These are phyloP conservation scores for Clarireedia sp. DNA, from an alignment of 2,329 filamentous ascomycete genomes.

Conservation along the genomic window DNA sequence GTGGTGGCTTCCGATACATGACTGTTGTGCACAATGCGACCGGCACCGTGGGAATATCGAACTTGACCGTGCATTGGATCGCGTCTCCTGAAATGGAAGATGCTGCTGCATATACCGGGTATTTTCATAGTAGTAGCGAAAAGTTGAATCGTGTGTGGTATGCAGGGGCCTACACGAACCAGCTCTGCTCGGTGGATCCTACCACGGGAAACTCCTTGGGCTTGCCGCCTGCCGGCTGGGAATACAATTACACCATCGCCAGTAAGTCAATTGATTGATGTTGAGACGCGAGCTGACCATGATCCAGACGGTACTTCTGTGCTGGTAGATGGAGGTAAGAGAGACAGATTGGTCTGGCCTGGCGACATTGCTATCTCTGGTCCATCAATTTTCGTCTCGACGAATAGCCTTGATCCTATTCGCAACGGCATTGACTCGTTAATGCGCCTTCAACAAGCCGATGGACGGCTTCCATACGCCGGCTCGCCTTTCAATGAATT, in stretches of 20 bases:
- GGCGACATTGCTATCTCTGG: constrained; percentile 53
- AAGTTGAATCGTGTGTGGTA: constrained; percentile 48
- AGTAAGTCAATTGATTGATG: constrained; percentile 14
- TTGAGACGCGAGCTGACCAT: constrained; percentile 19
- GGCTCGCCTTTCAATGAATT: constrained; percentile 34
- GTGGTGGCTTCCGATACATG: constrained; percentile 46
- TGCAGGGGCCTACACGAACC: constrained; percentile 36
- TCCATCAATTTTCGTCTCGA: constrained; percentile 46
- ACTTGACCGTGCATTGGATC: constrained; percentile 29
- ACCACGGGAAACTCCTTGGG: constrained; percentile 26
- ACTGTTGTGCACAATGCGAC: constrained; percentile 34
- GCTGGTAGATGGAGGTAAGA: constrained; percentile 46
- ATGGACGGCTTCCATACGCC: constrained; percentile 17
- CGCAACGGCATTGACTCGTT: constrained; percentile 38
- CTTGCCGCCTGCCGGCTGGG: not conserved
- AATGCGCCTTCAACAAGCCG: constrained; percentile 18
- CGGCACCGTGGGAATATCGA: constrained; percentile 23
- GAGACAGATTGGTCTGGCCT: constrained; percentile 52
- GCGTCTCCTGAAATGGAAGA: constrained; percentile 32
- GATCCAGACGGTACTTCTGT: constrained; percentile 20
- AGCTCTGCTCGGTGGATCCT: constrained; percentile 15
- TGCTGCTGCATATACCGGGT: constrained; percentile 42
- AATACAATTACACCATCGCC: constrained; percentile 3
- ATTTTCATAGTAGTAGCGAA: constrained; percentile 42
- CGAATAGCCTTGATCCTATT: constrained; percentile 43